A percentile compares a stretch with the other conserved stretches of the same genome.
phyloP scores from a whole-genome alignment of 1,284 basidiomycete genomes.

The Heterobasidion irregulare region DNA sequence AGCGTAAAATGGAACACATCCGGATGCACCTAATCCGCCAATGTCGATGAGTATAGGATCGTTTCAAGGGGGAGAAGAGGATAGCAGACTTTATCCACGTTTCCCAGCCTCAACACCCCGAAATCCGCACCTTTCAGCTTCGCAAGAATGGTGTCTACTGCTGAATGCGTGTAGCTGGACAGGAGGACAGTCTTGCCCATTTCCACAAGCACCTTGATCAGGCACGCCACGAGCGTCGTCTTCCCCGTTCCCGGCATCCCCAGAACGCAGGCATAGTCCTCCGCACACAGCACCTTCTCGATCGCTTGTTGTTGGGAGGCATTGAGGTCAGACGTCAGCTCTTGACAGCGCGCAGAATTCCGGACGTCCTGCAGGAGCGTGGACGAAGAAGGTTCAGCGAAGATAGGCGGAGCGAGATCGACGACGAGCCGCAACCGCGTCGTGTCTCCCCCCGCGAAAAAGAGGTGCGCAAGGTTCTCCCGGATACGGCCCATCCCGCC shows the following conservation, averaged over 20 bases:
- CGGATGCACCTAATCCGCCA: conserved; percentile 58
- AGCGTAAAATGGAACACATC: conserved; percentile 69
- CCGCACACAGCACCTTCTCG: conserved; percentile 64
- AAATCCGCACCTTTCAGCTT: conserved; percentile 70
- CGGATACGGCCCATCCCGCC: conserved; percentile 84
- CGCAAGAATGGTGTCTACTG: conserved; percentile 90
- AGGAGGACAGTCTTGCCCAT: conserved; percentile 85
- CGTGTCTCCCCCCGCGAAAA: conserved; percentile 69
- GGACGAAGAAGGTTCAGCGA: conserved; percentile 25
- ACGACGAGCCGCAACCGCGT: conserved; percentile 71
- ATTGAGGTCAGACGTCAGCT: conserved; percentile 47
- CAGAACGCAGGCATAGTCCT: conserved; percentile 88
- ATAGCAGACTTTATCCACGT: conserved; percentile 77
- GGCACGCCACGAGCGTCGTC: conserved; percentile 88
- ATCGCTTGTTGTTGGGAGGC: conserved; percentile 71
- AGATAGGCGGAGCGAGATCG: conserved; percentile 68
- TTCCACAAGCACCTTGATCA: conserved; percentile 74
- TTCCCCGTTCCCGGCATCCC: conserved; percentile 99
- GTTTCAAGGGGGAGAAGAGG: not conserved
- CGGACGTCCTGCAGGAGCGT: conserved; percentile 10
- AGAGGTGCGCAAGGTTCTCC: conserved; percentile 85
- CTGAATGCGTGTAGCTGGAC: conserved; percentile 94
- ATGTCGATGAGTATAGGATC: not conserved
- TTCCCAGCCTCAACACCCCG: conserved; percentile 80
- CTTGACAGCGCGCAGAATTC: conserved; percentile 5